Conservation (phyloP, 2,329 filamentous ascomycete genomes). For the Onygenales sp. region DNA sequence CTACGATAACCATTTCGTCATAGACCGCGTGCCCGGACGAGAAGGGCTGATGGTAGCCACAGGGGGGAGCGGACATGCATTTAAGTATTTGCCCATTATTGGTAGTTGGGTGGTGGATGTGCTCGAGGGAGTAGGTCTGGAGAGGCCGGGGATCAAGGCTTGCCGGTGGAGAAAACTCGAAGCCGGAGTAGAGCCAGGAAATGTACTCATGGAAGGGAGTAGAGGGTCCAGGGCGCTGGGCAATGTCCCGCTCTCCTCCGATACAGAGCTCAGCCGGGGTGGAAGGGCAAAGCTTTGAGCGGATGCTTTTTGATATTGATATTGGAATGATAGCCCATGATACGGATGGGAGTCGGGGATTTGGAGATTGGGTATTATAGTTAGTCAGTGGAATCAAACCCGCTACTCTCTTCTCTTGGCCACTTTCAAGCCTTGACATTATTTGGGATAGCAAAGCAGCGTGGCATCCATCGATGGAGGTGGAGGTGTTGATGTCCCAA, state of each 20-base stretch:
- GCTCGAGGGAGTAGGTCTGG: constrained; percentile 30
- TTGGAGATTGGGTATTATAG: too few relatives aligned
- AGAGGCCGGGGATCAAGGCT: constrained; percentile 17
- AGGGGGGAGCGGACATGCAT: constrained; percentile 52
- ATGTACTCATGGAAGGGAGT: constrained; percentile 17
- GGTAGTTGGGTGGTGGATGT: constrained; percentile 46
- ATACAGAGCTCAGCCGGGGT: too few relatives aligned
- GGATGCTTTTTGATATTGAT: too few relatives aligned
- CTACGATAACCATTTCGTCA: constrained; percentile 45
- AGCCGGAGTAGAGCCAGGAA: constrained; percentile 7
- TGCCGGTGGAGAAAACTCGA: constrained; percentile 17
- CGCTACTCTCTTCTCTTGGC: too few relatives aligned
- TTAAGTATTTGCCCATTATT: constrained; percentile 53
- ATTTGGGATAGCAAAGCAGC: too few relatives aligned
- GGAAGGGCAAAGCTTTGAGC: too few relatives aligned
- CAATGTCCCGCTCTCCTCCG: constrained; percentile 5
- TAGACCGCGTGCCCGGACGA: constrained; percentile 43
- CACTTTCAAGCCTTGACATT: too few relatives aligned
- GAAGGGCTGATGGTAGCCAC: constrained; percentile 50
- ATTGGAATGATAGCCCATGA: too few relatives aligned
- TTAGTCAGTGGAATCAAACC: too few relatives aligned
- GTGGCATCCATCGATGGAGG: too few relatives aligned
- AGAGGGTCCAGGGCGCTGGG: constrained; percentile 9
- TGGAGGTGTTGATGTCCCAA: too few relatives aligned
- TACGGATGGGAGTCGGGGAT: too few relatives aligned